phyloP scores from a whole-genome alignment of 2,329 filamentous ascomycete genomes.

The Penicillium sp. region DNA sequence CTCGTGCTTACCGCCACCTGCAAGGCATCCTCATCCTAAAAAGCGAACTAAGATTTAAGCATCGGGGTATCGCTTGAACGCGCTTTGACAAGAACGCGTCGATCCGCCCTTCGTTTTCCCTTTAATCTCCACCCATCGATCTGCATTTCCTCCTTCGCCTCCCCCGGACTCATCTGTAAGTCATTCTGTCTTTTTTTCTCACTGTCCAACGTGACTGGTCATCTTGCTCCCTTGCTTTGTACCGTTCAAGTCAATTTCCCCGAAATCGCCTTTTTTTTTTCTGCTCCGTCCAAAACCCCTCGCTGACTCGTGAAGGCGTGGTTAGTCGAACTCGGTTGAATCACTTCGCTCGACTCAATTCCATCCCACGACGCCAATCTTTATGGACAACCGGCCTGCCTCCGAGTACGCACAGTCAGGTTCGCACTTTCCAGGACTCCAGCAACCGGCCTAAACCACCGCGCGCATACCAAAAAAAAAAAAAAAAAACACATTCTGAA shows the following conservation, averaged over 20 bases:
- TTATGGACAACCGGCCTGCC: conserved; percentile 63
- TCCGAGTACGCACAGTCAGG: conserved; percentile 83
- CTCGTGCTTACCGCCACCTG: conserved; percentile 40
- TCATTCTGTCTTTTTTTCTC: conserved; percentile 6
- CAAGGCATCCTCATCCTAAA: conserved; percentile 41
- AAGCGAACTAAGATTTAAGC: conserved; percentile 42
- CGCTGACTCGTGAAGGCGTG: not conserved
- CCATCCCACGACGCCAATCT: conserved; percentile 23
- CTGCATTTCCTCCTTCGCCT: conserved; percentile 9
- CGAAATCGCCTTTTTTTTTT: conserved; percentile 6
- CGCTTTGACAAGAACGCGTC: conserved; percentile 18
- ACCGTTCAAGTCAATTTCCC: conserved; percentile 22
- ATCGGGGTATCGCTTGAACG: conserved; percentile 25
- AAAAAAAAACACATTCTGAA: conserved; percentile 65
- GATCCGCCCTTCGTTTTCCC: conserved; percentile 21
- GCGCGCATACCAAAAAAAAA: conserved; percentile 8
- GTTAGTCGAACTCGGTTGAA: not conserved
- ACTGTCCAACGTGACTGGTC: not conserved
- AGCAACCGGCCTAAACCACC: conserved; percentile 1
- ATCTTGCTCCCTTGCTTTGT: conserved; percentile 16
- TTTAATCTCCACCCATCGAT: conserved; percentile 16
- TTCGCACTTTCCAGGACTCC: conserved; percentile 61
- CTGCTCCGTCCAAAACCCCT: not conserved
- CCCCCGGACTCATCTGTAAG: conserved; percentile 7
- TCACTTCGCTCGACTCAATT: conserved; percentile 2